phyloP scores from a whole-genome alignment of 495 filamentous ascomycete species.

The Hypoxylon cercidicola region DNA sequence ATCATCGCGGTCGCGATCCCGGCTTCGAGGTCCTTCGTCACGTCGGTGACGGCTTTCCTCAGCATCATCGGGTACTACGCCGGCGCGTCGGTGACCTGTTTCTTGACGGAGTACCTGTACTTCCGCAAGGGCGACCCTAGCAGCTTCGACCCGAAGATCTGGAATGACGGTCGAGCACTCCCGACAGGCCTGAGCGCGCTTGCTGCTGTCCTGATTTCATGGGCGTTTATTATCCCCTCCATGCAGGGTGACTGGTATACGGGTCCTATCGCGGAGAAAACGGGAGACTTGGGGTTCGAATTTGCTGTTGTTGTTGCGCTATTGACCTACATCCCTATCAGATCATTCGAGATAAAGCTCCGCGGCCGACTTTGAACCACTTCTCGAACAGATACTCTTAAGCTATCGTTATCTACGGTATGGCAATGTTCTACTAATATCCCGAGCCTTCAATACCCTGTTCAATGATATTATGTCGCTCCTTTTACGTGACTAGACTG shows the following conservation, averaged over 20 bases:
- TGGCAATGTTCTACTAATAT: neutral
- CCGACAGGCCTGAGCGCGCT: conserved; percentile 55
- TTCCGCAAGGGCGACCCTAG: conserved; percentile 44
- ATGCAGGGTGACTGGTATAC: conserved; percentile 61
- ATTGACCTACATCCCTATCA: conserved; percentile 49
- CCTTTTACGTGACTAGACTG: conserved; percentile 8
- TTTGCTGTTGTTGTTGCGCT: conserved; percentile 55
- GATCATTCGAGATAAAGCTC: conserved; percentile 41
- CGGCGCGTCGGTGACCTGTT: conserved; percentile 54
- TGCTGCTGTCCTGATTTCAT: conserved; percentile 43
- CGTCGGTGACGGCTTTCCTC: conserved; percentile 55
- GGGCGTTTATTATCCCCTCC: conserved; percentile 53
- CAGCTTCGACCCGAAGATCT: conserved; percentile 51
- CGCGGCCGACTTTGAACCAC: conserved; percentile 26
- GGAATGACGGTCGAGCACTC: conserved; percentile 51
- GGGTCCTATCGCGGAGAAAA: conserved; percentile 55
- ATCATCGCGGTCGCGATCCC: conserved; percentile 56
- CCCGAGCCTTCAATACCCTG: neutral
- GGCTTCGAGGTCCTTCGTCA: conserved; percentile 55
- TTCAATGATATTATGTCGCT: neutral
- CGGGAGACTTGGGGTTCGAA: conserved; percentile 62
- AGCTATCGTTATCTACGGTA: neutral
- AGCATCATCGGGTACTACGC: conserved; percentile 58
- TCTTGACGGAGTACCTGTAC: conserved; percentile 53
- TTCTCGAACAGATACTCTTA: neutral